Percentiles rank a stretch among this genome's conserved stretches.
Conservation (phyloP, 129 eudicot genomes). For the Artemisia tridentata region DNA sequence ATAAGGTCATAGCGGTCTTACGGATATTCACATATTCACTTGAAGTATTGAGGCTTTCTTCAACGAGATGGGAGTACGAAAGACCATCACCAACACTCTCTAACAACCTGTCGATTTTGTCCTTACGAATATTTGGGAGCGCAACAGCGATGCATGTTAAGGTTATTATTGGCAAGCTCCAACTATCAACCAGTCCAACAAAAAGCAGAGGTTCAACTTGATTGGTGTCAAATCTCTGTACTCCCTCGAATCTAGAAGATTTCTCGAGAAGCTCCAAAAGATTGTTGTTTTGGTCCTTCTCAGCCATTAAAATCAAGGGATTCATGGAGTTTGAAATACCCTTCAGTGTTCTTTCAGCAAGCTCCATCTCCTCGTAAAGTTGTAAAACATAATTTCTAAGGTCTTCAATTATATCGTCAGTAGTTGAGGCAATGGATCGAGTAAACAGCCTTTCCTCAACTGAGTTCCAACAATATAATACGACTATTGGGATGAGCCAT, state of each 20-base stretch:
- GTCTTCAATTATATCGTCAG: background rate
- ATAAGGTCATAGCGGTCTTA: background rate
- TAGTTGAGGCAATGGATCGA: background rate
- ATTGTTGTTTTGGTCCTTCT: conserved; percentile 2
- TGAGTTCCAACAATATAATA: background rate
- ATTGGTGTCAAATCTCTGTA: background rate
- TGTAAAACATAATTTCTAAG: conserved; percentile 18
- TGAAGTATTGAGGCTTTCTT: background rate
- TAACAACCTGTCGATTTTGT: background rate
- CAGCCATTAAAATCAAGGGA: background rate
- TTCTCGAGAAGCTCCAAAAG: conserved; percentile 18
- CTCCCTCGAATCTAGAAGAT: background rate
- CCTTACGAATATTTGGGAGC: background rate
- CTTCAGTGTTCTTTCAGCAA: background rate
- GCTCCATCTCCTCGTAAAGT: conserved; percentile 13
- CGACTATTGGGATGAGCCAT: background rate
- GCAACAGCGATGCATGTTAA: background rate
- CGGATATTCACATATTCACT: background rate
- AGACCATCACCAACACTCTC: background rate
- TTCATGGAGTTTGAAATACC: conserved; percentile 5
- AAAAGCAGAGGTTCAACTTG: background rate
- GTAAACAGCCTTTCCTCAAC: background rate
- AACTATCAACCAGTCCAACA: background rate
- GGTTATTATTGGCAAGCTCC: background rate
- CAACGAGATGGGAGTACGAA: background rate